Evolutionary conservation across 352 stramenopile species (phyloP).

Genomic region (Globisporangium okanoganense): DNA sequence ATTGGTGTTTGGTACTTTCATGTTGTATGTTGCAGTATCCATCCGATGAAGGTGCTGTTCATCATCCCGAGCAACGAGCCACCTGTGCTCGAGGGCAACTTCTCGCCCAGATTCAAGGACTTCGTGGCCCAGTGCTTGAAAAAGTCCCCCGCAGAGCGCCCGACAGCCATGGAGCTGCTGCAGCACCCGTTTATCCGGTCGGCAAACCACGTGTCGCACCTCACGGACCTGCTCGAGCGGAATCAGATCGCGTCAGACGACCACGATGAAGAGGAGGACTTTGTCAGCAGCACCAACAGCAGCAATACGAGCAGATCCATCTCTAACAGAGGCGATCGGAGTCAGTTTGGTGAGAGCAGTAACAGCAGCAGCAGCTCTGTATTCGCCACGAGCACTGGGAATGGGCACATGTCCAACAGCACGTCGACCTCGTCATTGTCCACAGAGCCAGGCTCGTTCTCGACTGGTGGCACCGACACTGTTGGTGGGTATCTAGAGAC

Average conservation of each 20-base stretch:
- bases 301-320: not conserved
- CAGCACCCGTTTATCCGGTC: constrained; percentile 80
- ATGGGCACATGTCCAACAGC: not conserved
- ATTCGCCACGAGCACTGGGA: not conserved
- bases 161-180: constrained; percentile 81
- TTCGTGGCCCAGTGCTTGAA: constrained; percentile 89
- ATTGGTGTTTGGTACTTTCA: not conserved
- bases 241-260: constrained; percentile 2
- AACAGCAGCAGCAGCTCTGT: constrained; percentile 2
- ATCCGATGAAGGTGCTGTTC: constrained; percentile 99
- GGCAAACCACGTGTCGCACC: constrained; percentile 64
- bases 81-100: constrained; percentile 73
- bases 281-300: constrained; percentile 1
- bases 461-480: not conserved
- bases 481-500: not conserved
- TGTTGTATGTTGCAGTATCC: constrained; percentile 69
- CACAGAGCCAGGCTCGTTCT: not conserved
- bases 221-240: constrained; percentile 61
- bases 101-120: constrained; percentile 77
- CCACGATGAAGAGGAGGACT: not conserved
- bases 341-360: not conserved
- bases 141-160: constrained; percentile 83
- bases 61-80: constrained; percentile 96
- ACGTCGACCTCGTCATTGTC: not conserved
- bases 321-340: not conserved